phyloP scores from a whole-genome alignment of 2,329 filamentous ascomycete genomes.

The Sclerotinia subarctica region DNA sequence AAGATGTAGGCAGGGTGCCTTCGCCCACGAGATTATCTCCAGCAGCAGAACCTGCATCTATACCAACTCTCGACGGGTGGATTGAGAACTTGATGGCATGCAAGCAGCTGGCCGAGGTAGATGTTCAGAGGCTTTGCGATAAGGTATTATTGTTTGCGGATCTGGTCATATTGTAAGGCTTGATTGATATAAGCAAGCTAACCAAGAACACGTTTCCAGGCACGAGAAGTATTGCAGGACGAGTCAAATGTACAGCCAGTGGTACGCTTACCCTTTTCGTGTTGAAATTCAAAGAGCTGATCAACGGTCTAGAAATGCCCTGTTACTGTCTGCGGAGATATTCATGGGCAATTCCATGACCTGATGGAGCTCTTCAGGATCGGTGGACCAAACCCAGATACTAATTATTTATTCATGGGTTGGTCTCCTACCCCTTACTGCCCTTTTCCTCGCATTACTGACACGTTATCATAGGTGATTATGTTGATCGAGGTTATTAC shows the following conservation, averaged over 20 bases:
- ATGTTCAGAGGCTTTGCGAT: slow-evolving; percentile 95
- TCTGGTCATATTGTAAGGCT: slow-evolving; percentile 15
- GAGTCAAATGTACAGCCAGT: slow-evolving; percentile 99
- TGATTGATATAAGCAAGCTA: slow-evolving; percentile 12
- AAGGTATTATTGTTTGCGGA: slow-evolving; percentile 62
- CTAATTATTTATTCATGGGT: slow-evolving; percentile 99
- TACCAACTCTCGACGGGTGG: slow-evolving; percentile 94
- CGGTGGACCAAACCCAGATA: slow-evolving; percentile 94
- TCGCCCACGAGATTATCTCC: slow-evolving; percentile 73
- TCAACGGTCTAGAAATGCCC: slow-evolving; percentile 74
- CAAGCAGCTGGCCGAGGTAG: slow-evolving; percentile 93
- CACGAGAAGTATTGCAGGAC: slow-evolving; percentile 92
- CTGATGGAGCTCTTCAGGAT: slow-evolving; percentile 99
- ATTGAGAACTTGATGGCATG: slow-evolving; percentile 97
- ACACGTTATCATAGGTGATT: slow-evolving; percentile 65
- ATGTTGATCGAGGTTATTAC: slow-evolving; percentile 98
- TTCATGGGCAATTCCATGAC: slow-evolving; percentile 98
- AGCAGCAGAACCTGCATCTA: slow-evolving; percentile 78
- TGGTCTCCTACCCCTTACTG: slow-evolving; percentile 39
- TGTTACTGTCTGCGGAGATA: slow-evolving; percentile 97
- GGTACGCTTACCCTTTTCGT: slow-evolving; percentile 53
- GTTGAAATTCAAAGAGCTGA: slow-evolving; percentile 37
- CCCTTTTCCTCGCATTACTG: slow-evolving; percentile 23
- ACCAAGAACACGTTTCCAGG: slow-evolving; percentile 50
- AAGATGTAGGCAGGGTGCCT: slow-evolving; percentile 87